Evolutionary conservation across 2,329 filamentous ascomycete genomes (phyloP), one percentile per base, ranked within the genome.

Genomic region (Cryphonectria radicalis): DNA sequence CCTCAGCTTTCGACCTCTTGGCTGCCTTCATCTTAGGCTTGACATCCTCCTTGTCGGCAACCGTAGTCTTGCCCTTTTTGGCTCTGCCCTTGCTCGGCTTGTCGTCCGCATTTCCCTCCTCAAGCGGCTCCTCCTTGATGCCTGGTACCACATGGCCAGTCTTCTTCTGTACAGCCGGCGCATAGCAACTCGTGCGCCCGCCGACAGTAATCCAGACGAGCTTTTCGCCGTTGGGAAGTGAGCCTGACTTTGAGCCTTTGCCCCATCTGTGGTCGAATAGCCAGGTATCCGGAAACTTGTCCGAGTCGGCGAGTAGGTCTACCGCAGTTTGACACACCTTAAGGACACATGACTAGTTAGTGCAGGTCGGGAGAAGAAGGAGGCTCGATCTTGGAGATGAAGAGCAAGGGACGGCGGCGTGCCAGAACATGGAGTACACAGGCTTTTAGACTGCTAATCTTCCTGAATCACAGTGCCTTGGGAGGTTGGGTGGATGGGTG

Each of bases 131-230:
- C 63, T 84, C 81, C 74, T 87, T 87, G 42, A 83, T 80, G 0
- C 81, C 81, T 0, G 80, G 73, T 4, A 78, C 79, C 5, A 84
- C 79, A 4, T 78, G 78, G 0, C 86, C 86, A 0, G 81, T 87
- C 84, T 97, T 97, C 84, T 94, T 97, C 83, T 98, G 96, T 40
- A 96, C 83, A 17, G 86, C 89, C 0, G 94, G 94, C 0, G 97
- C 94, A 67, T 95, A 92, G 64, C 95, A 97, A 77, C 93, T 97
- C 4, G 96, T 98, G 63, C 96, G 86, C 1, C 95, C 95, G 0
- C 95, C 95, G 0, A 98, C 95, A 0, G 92, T 98, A 65, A 98
- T 82, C 77, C 95, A 96, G 0, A 90, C 90, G 63, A 98, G 91
- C 80, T 92, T 94, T 74, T 94, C 91, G 0, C 96, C 96, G 74